Percentiles rank a stretch among this genome's conserved stretches.
Conservation (phyloP, 2,329 filamentous ascomycete species). For the Ceratocystis lukuohia region DNA sequence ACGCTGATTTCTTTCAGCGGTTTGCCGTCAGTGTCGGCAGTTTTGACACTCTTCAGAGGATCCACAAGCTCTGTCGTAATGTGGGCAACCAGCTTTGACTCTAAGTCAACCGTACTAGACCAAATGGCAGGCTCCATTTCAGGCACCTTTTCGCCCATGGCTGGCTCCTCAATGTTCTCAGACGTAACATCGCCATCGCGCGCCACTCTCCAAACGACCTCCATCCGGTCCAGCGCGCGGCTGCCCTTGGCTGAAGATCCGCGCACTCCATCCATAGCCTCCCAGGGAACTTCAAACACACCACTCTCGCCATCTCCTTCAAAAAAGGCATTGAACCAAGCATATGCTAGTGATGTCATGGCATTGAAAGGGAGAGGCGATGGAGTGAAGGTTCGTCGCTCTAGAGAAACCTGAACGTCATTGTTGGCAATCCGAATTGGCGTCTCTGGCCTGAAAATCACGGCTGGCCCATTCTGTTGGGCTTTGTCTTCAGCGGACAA, state of each 20-base stretch:
- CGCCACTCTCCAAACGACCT: conserved; percentile 63
- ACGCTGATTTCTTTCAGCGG: conserved; percentile 23
- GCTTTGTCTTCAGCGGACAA: conserved; percentile 18
- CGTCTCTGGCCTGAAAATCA: conserved; percentile 60
- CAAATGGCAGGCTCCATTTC: conserved; percentile 62
- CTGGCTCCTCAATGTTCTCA: conserved; percentile 44
- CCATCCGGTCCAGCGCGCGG: conserved; percentile 64
- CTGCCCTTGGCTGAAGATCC: conserved; percentile 73
- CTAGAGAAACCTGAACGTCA: conserved; percentile 82
- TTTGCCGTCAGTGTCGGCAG: conserved; percentile 29
- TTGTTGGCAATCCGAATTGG: conserved; percentile 62
- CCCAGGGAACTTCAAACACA: conserved; percentile 46
- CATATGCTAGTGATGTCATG: conserved; percentile 84
- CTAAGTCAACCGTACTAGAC: conserved; percentile 44
- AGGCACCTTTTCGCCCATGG: conserved; percentile 51
- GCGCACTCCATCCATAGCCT: conserved; percentile 83
- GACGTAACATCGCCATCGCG: conserved; percentile 21
- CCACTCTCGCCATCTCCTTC: conserved; percentile 57
- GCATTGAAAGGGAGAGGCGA: conserved; percentile 71
- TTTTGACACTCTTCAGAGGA: conserved; percentile 27
- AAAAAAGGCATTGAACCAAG: conserved; percentile 95
- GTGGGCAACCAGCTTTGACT: conserved; percentile 30
- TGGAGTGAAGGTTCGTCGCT: conserved; percentile 66
- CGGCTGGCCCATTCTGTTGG: conserved; percentile 39
- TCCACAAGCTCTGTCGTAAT: conserved; percentile 31